Evolutionary conservation across 2,329 filamentous ascomycete genomes (phyloP), one percentile per base, ranked within the genome.

Genomic region (Dactylellina leptospora): DNA sequence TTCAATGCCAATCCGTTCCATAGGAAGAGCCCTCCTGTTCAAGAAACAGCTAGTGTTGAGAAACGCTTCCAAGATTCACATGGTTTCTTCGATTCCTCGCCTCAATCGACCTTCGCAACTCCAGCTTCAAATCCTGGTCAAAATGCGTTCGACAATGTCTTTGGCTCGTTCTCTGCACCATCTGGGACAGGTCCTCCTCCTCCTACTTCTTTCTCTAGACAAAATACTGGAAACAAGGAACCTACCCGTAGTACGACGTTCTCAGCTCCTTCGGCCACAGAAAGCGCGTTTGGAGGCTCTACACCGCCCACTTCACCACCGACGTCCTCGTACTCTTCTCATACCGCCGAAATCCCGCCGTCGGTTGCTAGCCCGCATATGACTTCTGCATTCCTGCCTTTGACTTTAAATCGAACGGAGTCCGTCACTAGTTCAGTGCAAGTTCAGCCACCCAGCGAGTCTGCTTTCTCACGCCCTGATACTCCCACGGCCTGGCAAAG

Each of bases 1-100:
- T 73, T 66, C 54, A 73, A 71, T 59, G 93, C 89, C 79, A 99
- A 99, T 79, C 95, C 95, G 0, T 99, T 99, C 83, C 97, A 97
- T 83, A 88, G 92, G 77, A 87, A 47, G 86, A 86, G 48, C 84
- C 83, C 64, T 88, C 58, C 66, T 16, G 66, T 71, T 45, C 66
- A 77, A 81, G 40, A 81, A 82, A 75, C 81, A 82, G 50, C 69
- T 76, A 38, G 82, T 83, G 60, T 64, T 28, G 62, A 68, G 27
- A 73, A 48, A 11, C 50, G 71, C 38, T 73, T 76, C 76, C 36
- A 82, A 83, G 42, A 81, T 20, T 54, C 59, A 2, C 58, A 62
- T 22, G 58, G 58, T 36, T 71, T 71, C 45, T 71, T 71, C n/a
- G 66, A 71, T 28, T 58, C 66, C 4, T 40, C 58, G 27, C 60